Conservation (phyloP, 495 filamentous ascomycete genomes). For the Penicillium taxi region DNA sequence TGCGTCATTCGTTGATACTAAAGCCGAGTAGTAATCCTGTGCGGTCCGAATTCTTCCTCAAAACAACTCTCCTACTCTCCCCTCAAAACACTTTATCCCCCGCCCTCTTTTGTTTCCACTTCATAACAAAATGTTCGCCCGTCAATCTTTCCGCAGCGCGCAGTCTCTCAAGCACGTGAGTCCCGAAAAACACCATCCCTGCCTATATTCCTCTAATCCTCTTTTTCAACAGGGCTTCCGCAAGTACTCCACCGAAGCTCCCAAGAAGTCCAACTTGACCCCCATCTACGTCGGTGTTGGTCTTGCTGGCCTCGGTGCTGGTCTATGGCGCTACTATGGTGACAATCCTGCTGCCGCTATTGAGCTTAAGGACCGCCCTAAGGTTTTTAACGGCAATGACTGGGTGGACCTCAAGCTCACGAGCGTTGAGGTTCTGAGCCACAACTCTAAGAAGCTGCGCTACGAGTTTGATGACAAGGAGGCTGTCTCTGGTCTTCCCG, state of each 20-base stretch:
- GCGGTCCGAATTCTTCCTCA: conserved; percentile 26
- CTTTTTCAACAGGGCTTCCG: conserved; percentile 35
- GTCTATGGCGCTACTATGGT: conserved; percentile 41
- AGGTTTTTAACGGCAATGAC: conserved; percentile 75
- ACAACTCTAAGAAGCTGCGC: conserved; percentile 83
- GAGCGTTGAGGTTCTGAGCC: conserved; percentile 66
- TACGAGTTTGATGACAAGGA: conserved; percentile 80
- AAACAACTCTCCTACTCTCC: conserved; percentile 9
- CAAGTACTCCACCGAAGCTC: conserved; percentile 44
- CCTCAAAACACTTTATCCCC: conserved; percentile 5
- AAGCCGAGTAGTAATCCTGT: conserved; percentile 13
- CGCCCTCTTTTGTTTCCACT: conserved; percentile 7
- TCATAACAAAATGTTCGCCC: conserved; percentile 39
- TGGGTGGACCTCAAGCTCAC: conserved; percentile 74
- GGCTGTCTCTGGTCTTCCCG: conserved; percentile 67
- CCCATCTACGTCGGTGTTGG: conserved; percentile 35
- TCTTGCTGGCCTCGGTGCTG: conserved; percentile 34
- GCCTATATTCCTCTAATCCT: neutral
- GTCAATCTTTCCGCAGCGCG: conserved; percentile 41
- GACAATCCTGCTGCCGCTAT: conserved; percentile 25
- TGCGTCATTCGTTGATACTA: conserved; percentile 23
- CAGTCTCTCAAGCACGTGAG: conserved; percentile 44
- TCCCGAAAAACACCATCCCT: neutral
- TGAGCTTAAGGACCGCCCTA: conserved; percentile 33
- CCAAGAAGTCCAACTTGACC: conserved; percentile 34